Conservation (phyloP, 2,329 filamentous ascomycete species). For the Aspergillus hortae region DNA sequence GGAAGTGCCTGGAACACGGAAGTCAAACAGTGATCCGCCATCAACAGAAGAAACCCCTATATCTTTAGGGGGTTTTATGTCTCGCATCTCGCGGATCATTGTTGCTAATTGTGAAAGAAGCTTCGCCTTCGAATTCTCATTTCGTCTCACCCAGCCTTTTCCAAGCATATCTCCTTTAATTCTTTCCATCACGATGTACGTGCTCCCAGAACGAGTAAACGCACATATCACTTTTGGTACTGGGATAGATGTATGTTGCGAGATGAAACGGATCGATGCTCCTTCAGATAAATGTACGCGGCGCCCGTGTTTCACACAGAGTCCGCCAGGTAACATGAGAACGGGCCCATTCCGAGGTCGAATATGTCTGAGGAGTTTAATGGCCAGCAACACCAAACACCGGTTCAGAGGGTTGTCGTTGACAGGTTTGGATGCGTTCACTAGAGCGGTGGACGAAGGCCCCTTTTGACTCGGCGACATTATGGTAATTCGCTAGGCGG, state of each 20-base stretch:
- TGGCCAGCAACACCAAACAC: constrained; percentile 18
- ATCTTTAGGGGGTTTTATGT: constrained; percentile 22
- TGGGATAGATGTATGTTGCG: constrained; percentile 36
- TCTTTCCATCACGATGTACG: constrained; percentile 41
- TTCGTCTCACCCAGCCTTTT: constrained; percentile 26
- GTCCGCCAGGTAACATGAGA: constrained; percentile 24
- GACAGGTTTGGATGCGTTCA: constrained; percentile 9
- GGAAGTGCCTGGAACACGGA: constrained; percentile 23
- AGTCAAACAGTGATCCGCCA: constrained; percentile 31
- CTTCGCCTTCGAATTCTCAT: constrained; percentile 30
- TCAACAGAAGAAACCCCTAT: constrained; percentile 28
- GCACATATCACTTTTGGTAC: constrained; percentile 37
- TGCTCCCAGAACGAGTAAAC: constrained; percentile 27
- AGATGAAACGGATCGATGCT: constrained; percentile 34
- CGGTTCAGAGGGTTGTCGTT: constrained; percentile 16
- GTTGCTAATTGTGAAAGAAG: constrained; percentile 31
- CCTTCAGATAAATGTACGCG: constrained; percentile 29
- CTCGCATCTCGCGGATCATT: constrained; percentile 29
- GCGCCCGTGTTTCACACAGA: constrained; percentile 34
- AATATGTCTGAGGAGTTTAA: constrained; percentile 18
- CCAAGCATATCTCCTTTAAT: constrained; percentile 36
- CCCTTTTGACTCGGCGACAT: not conserved
- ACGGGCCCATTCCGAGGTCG: constrained; percentile 21
- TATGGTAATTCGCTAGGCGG: not conserved
- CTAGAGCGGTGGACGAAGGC: not conserved